Conservation (phyloP, 192 early-diverging fungal species). For the Spizellomyces sp. region DNA sequence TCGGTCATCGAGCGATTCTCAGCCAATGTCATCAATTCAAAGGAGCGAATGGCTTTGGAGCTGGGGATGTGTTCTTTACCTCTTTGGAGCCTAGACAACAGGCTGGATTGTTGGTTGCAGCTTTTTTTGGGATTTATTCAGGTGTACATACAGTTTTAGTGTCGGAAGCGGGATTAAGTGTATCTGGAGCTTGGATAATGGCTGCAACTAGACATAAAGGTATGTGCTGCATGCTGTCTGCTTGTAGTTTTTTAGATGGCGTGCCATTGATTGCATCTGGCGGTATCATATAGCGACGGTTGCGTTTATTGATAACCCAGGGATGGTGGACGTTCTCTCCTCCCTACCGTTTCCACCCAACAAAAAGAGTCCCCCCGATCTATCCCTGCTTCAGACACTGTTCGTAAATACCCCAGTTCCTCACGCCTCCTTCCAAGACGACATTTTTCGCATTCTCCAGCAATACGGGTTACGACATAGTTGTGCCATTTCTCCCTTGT, state of each 20-base stretch:
- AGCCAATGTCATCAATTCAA: slow-evolving; percentile 57
- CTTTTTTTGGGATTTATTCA: slow-evolving; percentile 68
- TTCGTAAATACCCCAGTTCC: slow-evolving; percentile 5
- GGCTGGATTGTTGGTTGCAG: slow-evolving; percentile 70
- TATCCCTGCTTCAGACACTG: slow-evolving; percentile 12
- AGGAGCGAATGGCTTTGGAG: slow-evolving; percentile 24
- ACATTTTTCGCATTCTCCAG: slow-evolving; percentile 9
- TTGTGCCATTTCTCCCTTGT: slow-evolving; percentile 1
- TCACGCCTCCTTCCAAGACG: slow-evolving; percentile 6
- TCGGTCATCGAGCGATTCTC: slow-evolving; percentile 77
- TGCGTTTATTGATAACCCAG: slow-evolving; percentile 70
- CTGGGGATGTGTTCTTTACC: slow-evolving; percentile 60
- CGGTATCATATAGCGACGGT: slow-evolving; percentile 53
- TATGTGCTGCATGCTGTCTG: slow-evolving; percentile 5
- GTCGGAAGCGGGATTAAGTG: slow-evolving; percentile 60
- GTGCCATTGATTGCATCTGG: slow-evolving; percentile 4
- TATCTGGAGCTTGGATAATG: slow-evolving; percentile 71
- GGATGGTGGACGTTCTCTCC: slow-evolving; percentile 61
- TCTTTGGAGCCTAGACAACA: slow-evolving; percentile 84
- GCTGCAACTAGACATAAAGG: slow-evolving; percentile 70
- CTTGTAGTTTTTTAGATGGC: slow-evolving; percentile 13
- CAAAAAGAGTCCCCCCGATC: slow-evolving; percentile 9
- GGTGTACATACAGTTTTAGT: slow-evolving; percentile 73
- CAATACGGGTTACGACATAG: not conserved
- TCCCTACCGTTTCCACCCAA: slow-evolving; percentile 52